Conservation (phyloP, 208 protist species). For the Leishmania tarentolae region DNA sequence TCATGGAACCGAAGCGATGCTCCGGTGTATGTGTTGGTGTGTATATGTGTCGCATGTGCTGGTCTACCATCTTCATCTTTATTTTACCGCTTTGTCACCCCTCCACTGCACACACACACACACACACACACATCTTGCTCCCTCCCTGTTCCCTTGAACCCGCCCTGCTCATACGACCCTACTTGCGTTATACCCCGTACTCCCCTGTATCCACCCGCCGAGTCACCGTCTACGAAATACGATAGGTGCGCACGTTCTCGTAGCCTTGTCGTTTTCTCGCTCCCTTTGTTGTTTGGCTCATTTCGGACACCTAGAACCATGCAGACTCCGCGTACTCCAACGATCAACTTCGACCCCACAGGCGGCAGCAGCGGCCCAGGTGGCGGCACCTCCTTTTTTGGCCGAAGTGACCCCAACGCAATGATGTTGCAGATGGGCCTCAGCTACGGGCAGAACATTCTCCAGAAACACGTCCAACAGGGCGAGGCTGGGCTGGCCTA, state of each 20-base stretch:
- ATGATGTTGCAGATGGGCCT: slow-evolving; percentile 82
- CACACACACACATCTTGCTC: background rate
- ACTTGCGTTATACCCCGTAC: background rate
- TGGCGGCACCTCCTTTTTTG: slow-evolving; percentile 13
- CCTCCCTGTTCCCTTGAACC: background rate
- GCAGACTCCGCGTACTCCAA: slow-evolving; percentile 21
- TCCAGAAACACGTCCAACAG: slow-evolving; percentile 65
- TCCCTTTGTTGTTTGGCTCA: slow-evolving; percentile 12
- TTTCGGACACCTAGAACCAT: background rate
- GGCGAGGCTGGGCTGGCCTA: slow-evolving; percentile 51
- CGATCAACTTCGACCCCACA: slow-evolving; percentile 29
- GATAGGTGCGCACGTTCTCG: background rate
- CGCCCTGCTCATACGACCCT: background rate
- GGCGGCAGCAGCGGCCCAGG: slow-evolving; percentile 3
- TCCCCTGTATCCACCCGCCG: background rate
- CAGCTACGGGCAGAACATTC: slow-evolving; percentile 73
- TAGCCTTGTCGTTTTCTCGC: slow-evolving; percentile 16
- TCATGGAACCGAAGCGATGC: background rate
- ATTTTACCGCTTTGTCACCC: background rate
- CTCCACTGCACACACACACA: background rate
- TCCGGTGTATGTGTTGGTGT: background rate
- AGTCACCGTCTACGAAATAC: background rate
- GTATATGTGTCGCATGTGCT: background rate
- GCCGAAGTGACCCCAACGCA: slow-evolving; percentile 27
- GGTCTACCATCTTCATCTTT: background rate